Conservation (phyloP, 106 monocot genomes). For the Dioscorea alata region DNA sequence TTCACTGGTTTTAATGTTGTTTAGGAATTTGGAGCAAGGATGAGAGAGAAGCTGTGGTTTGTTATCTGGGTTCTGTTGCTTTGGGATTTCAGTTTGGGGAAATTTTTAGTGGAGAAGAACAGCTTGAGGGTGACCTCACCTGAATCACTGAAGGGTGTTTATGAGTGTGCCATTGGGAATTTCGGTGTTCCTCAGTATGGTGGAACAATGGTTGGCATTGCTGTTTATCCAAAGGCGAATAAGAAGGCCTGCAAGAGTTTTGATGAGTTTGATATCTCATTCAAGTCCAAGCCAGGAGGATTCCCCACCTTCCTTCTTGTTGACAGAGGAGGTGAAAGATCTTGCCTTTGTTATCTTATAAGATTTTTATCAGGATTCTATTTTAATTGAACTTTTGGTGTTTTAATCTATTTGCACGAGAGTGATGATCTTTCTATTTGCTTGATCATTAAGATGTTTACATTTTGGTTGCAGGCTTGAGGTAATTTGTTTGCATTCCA, state of each 20-base stretch:
- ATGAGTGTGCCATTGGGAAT: constrained; percentile 39
- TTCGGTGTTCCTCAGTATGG: constrained; percentile 29
- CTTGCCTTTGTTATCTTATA: not conserved
- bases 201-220: constrained; percentile 36
- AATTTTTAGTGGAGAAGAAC: constrained; percentile 68
- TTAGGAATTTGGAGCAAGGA: constrained; percentile 7
- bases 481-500: not conserved
- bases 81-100: constrained; percentile 14
- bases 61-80: constrained; percentile 12
- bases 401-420: no score
- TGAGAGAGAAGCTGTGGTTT: constrained; percentile 24
- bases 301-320: constrained; percentile 38
- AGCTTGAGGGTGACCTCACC: constrained; percentile 47
- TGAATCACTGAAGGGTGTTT: constrained; percentile 20
- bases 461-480: not conserved
- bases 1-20: not conserved
- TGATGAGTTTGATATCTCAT: constrained; percentile 13
- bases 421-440: no score
- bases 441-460: not conserved
- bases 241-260: constrained; percentile 30
- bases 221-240: constrained; percentile 36
- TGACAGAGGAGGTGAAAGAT: constrained; percentile 42
- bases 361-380: not conserved
- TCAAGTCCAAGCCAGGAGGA: constrained; percentile 28
- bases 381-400: not conserved